A percentile compares a stretch with the other conserved stretches of the same genome.
These are phyloP conservation scores for Mycena amicta DNA, from an alignment of 768 basidiomycete species.

Conservation along the genomic window DNA sequence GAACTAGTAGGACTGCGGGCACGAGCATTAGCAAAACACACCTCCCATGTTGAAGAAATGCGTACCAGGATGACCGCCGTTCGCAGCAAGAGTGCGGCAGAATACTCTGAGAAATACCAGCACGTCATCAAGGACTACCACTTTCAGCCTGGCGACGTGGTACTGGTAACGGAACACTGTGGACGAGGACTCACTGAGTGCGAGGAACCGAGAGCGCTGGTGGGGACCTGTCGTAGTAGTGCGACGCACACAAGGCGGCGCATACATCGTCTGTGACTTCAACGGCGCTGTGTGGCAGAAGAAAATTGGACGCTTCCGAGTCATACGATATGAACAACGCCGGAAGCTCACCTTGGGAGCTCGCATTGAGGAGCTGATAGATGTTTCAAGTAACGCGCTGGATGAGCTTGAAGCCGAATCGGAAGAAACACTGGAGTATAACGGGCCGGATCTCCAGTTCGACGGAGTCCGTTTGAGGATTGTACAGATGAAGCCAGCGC, in stretches of 20 bases:
- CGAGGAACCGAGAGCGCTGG: slow-evolving; percentile 23
- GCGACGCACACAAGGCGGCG: slow-evolving; percentile 6
- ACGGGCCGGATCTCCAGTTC: slow-evolving; percentile 10
- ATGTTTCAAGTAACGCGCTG: neutral
- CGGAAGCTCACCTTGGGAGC: slow-evolving; percentile 1
- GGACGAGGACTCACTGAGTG: slow-evolving; percentile 23
- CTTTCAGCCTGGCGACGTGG: slow-evolving; percentile 26
- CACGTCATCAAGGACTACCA: slow-evolving; percentile 12
- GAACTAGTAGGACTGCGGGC: slow-evolving; percentile 26
- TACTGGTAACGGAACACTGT: slow-evolving; percentile 24
- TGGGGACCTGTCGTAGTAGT: slow-evolving; percentile 28
- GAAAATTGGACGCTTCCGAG: slow-evolving; percentile 11
- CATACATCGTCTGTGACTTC: slow-evolving; percentile 11
- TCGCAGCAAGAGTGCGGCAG: slow-evolving; percentile 16
- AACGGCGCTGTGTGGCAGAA: slow-evolving; percentile 12
- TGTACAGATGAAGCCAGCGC: too few relatives aligned
- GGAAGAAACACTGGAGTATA: neutral
- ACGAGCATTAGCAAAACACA: slow-evolving; percentile 11
- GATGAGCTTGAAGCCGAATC: slow-evolving; percentile 2
- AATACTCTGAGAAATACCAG: slow-evolving; percentile 25
- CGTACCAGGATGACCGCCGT: neutral
- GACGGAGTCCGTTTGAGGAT: too few relatives aligned
- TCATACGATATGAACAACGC: slow-evolving; percentile 9
- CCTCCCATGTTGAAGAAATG: slow-evolving; percentile 21
- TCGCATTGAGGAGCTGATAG: slow-evolving; percentile 4